phyloP scores from a whole-genome alignment of 306 rosid species.

The Spatholobus suberectus region DNA sequence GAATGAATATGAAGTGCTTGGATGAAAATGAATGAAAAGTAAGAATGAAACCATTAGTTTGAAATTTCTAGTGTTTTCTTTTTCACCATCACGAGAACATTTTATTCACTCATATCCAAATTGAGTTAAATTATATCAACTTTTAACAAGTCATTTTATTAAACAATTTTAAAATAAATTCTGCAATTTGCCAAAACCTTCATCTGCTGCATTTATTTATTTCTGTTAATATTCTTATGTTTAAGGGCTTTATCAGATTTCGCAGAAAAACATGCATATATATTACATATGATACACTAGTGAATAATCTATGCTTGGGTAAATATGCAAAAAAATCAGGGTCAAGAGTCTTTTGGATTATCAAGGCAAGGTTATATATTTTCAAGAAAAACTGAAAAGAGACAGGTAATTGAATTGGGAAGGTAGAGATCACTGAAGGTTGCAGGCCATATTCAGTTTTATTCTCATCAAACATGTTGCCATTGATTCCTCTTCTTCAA shows the following conservation, averaged over 20 bases:
- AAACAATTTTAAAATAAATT: neutral
- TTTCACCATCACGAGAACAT: neutral
- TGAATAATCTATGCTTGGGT: neutral
- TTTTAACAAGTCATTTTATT: neutral
- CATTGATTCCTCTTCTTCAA: conserved; percentile 23
- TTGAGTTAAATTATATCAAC: neutral
- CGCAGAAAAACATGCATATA: neutral
- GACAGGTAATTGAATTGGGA: neutral
- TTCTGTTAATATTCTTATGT: neutral
- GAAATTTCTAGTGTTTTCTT: neutral
- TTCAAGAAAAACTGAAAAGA: neutral
- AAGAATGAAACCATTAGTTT: neutral
- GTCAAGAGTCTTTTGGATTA: neutral
- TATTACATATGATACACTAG: neutral
- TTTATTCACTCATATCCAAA: neutral
- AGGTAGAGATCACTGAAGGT: neutral
- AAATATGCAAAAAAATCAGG: neutral
- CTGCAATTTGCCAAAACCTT: neutral
- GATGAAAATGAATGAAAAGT: neutral
- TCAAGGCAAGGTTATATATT: neutral
- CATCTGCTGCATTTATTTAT: neutral
- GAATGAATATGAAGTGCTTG: neutral
- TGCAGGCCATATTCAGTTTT: neutral
- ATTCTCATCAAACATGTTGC: conserved; percentile 19
- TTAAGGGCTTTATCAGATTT: neutral